These are phyloP conservation scores for Petrea volubilis DNA, from an alignment of 257 asterid species.

Conservation along the genomic window DNA sequence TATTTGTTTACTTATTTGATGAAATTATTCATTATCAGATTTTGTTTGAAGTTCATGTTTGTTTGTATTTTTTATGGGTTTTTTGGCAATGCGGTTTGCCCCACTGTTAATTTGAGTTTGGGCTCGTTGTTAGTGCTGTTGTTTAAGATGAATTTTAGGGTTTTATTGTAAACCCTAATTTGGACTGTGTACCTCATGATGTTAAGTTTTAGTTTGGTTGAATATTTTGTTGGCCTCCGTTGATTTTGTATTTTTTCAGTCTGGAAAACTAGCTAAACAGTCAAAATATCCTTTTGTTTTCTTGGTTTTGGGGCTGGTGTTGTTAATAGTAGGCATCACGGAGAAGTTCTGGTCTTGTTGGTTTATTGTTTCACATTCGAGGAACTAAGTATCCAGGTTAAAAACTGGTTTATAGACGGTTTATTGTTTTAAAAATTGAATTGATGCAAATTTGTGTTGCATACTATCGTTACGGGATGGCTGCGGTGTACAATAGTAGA, in stretches of 20 bases:
- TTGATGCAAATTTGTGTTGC: conserved; percentile 11
- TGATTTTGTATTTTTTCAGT: not conserved
- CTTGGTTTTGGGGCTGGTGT: not conserved
- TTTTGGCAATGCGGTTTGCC: not conserved
- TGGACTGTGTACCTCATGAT: not conserved
- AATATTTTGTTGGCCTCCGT: not conserved
- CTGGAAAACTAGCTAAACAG: not conserved
- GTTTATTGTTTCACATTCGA: not conserved
- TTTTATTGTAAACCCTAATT: conserved; percentile 13
- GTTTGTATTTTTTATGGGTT: not conserved
- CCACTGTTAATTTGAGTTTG: not conserved
- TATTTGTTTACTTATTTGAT: conserved; percentile 8
- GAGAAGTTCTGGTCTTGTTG: not conserved
- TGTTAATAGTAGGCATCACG: not conserved
- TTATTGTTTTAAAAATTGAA: not conserved
- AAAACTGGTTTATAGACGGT: not conserved
- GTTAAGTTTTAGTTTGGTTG: not conserved
- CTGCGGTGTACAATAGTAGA: not conserved
- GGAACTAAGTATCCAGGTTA: not conserved
- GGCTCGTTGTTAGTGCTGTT: not conserved
- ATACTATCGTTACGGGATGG: not conserved
- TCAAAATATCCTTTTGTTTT: not conserved
- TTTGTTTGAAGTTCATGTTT: not conserved
- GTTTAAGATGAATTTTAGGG: not conserved
- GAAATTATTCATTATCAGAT: not conserved